Evolutionary conservation across 2,329 filamentous ascomycete genomes (phyloP).

Genomic region (Alternaria sp.): DNA sequence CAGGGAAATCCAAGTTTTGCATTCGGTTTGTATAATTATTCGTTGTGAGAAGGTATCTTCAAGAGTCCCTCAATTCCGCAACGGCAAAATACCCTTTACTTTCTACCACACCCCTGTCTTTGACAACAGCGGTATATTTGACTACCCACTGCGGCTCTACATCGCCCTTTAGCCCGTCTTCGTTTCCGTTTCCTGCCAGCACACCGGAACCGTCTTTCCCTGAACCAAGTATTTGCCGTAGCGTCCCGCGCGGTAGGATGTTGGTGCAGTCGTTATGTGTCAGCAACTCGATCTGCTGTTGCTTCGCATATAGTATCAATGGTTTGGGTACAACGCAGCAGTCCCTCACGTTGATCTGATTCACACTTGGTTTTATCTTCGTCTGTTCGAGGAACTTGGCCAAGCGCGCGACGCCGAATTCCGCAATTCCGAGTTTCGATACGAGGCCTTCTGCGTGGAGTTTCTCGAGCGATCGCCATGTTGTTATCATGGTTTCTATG

Average conservation of each 20-base stretch:
- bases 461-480: constrained; percentile 72
- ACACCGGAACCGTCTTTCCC: constrained; percentile 77
- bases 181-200: constrained; percentile 67
- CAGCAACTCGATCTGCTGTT: constrained; percentile 82
- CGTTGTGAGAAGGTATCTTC: not conserved
- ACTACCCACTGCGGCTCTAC: constrained; percentile 92
- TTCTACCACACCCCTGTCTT: constrained; percentile 93
- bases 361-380: constrained; percentile 77
- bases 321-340: constrained; percentile 95
- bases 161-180: constrained; percentile 73
- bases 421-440: constrained; percentile 80
- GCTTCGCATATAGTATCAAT: constrained; percentile 82
- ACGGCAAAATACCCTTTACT: constrained; percentile 97
- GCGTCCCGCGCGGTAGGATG: constrained; percentile 83
- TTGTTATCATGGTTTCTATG: constrained; percentile 71
- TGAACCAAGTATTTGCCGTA: constrained; percentile 81
- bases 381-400: constrained; percentile 77
- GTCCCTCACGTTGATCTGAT: constrained; percentile 96
- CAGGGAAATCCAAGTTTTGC: not conserved
- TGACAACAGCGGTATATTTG: constrained; percentile 95
- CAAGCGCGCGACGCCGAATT: constrained; percentile 88
- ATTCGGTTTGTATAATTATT: not conserved
- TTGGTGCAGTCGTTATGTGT: constrained; percentile 96
- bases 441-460: constrained; percentile 76
- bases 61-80: constrained; percentile 66